These are phyloP conservation scores for Micractinium sp. DNA, from an alignment of 139 green algal species.

Conservation along the genomic window DNA sequence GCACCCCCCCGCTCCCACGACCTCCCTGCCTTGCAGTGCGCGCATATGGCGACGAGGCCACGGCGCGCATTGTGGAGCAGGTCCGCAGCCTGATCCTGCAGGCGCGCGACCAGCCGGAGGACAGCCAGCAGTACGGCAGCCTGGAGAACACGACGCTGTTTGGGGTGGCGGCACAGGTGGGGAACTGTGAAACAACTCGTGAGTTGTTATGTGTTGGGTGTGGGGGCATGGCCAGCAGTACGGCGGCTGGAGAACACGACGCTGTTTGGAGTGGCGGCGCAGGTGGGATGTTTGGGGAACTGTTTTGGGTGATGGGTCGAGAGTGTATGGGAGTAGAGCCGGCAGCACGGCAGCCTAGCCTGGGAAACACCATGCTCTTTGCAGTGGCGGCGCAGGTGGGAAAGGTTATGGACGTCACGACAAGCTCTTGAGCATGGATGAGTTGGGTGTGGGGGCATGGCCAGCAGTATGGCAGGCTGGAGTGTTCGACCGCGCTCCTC, in stretches of 20 bases:
- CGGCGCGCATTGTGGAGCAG: constrained; percentile 46
- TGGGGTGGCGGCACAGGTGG: constrained; percentile 28
- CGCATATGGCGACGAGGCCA: constrained; percentile 62
- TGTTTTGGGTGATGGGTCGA: no score
- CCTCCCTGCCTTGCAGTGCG: neutral
- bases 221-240: neutral
- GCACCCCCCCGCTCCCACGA: neutral
- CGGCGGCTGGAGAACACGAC: neutral
- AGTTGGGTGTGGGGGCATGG: neutral
- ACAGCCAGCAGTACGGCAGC: constrained; percentile 55
- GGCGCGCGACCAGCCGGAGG: constrained; percentile 70
- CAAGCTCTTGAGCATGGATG: no score
- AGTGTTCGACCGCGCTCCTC: no score
- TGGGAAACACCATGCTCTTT: neutral
- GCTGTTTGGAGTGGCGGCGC: constrained; percentile 28
- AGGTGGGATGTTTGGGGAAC: neutral
- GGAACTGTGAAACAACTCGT: no score
- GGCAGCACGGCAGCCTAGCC: neutral
- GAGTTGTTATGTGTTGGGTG: no score
- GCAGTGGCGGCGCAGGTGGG: constrained; percentile 7
- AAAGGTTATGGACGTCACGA: neutral
- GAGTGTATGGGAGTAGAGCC: no score
- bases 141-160: constrained; percentile 70
- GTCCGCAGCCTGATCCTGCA: constrained; percentile 63
- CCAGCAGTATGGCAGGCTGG: neutral